Evolutionary conservation across 164 flowering plant genomes (phyloP), one percentile per base, ranked within the genome.

Genomic region (Saururus chinensis): DNA sequence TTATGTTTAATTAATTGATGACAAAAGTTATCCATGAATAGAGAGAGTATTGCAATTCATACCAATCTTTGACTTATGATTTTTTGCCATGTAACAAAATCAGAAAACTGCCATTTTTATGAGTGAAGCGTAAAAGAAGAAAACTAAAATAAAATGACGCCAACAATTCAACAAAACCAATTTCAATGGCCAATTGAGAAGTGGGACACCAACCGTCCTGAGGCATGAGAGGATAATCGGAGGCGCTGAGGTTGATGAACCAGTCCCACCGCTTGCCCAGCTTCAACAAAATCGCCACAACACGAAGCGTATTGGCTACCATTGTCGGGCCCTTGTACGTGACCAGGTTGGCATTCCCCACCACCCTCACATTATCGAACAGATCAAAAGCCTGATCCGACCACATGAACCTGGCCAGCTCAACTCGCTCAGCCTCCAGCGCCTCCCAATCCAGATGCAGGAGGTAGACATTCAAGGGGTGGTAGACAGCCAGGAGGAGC

Each of bases 161-260:
- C n/a, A n/a, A n/a, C n/a, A n/a, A n/a, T n/a, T n/a, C n/a, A n/a
- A n/a, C 37, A 30, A 30, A 30, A 30, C 37, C 37, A 30, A 30
- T 30, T 30, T 30, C 37, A 30, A 30, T 30, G 37, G 2, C 4
- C 37, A 30, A 30, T 30, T 30, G 37, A 2, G 4, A 6, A 2
- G 2, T 30, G 37, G 37, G 37, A 6, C 37, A 70, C 74, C 60
- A 51, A 92, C 98, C 98, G 68, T 93, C 97, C 68, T 90, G 98
- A 0, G 92, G 61, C 70, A 90, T 60, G 60, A 93, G 89, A 20
- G 98, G 98, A 77, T 93, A 93, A 83, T 93, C 97, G 19, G 84
- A 73, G 8, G 97, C 87, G 30, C 89, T 82, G 26, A 93, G 85
- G n/a, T n/a, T n/a, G n/a, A n/a, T n/a, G n/a, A n/a, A n/a, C n/a